Base-by-base conservation (phyloP, 164 flowering plant species). In the Annona squamosa region DNA sequence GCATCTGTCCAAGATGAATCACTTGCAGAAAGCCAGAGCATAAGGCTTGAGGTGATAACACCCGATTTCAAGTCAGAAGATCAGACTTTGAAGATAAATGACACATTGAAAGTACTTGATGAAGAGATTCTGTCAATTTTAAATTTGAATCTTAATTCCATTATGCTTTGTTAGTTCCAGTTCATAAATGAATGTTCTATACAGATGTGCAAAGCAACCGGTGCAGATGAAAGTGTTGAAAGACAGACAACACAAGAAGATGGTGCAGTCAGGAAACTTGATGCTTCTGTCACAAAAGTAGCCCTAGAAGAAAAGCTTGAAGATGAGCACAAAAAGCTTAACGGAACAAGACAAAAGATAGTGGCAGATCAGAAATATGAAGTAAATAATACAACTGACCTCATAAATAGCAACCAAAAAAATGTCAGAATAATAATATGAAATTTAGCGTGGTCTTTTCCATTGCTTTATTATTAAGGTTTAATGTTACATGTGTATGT, bases 371-470 rank as follows among this genome's bases (percentile, higher is more conserved):
- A 65, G 46, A 13, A 65, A 5, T 72, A 47, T 37, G 48, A 70
- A 71, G 9, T 62, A 46, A 44, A 69, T 69, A 68, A 70, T 45
- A 37, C 19, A 10, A 41, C 45, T 26, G 67, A 74, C 17, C 48
- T 19, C 65, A 46, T 43, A 12, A 42, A 46, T 0, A 18, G 19
- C 37, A 73, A 61, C 4, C 9, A 66, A 47, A 4, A 61, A 46
- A 74, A 70, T 41, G 48, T 5, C 41, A 46, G 48, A 47, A 67
- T 6, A 43, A 44, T 56, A 73, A n/a, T 65, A 46, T 13, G 43
- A 16, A 65, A 43, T 41, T 26, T 26, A 26, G 46, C 48, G 72
- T 74, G 59, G 75, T 80, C 77, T 77, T 69, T 69, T 56, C 77
- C 52, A 64, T 17, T 61, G 56, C 12, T 71, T 59, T 2, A 26